Evolutionary conservation across 2,329 filamentous ascomycete genomes (phyloP).

Genomic region (Monilinia fructigena): DNA sequence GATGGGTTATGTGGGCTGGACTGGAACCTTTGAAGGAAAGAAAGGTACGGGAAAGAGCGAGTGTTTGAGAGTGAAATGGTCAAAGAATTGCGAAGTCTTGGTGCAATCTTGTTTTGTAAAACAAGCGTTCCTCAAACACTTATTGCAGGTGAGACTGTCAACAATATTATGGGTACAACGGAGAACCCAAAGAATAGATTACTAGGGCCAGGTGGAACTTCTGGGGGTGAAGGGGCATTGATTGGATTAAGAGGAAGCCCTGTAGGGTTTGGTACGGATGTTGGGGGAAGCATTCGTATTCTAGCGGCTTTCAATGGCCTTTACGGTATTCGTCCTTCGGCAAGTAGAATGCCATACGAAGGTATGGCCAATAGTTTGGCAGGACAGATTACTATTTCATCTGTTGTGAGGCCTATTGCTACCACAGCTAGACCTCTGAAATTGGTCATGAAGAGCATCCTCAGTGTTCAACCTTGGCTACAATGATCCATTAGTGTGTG

Average conservation of each 20-base stretch:
- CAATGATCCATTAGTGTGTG: constrained; percentile 63
- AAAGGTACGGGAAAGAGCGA: constrained; percentile 50
- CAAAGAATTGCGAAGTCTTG: constrained; percentile 43
- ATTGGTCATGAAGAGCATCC: constrained; percentile 55
- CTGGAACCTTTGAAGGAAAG: constrained; percentile 58
- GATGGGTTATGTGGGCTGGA: constrained; percentile 65
- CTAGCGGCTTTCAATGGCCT: constrained; percentile 43
- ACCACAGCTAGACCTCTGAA: constrained; percentile 54
- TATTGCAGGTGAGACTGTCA: constrained; percentile 45
- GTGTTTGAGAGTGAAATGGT: constrained; percentile 52
- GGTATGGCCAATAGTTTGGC: constrained; percentile 58
- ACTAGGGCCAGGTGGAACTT: constrained; percentile 37
- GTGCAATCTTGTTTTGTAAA: constrained; percentile 45
- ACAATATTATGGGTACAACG: constrained; percentile 46
- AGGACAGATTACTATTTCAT: constrained; percentile 62
- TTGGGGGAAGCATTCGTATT: constrained; percentile 40
- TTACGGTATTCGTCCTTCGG: constrained; percentile 43
- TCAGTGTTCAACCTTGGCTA: constrained; percentile 62
- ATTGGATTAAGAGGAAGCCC: constrained; percentile 39
- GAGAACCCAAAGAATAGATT: constrained; percentile 39
- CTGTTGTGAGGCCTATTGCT: constrained; percentile 62
- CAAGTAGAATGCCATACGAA: constrained; percentile 48
- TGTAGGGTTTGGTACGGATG: constrained; percentile 40
- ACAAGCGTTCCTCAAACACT: constrained; percentile 45
- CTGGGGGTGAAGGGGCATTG: constrained; percentile 41